Evolutionary conservation across 2,329 filamentous ascomycete genomes (phyloP).

Genomic region (Volutella citrinella): DNA sequence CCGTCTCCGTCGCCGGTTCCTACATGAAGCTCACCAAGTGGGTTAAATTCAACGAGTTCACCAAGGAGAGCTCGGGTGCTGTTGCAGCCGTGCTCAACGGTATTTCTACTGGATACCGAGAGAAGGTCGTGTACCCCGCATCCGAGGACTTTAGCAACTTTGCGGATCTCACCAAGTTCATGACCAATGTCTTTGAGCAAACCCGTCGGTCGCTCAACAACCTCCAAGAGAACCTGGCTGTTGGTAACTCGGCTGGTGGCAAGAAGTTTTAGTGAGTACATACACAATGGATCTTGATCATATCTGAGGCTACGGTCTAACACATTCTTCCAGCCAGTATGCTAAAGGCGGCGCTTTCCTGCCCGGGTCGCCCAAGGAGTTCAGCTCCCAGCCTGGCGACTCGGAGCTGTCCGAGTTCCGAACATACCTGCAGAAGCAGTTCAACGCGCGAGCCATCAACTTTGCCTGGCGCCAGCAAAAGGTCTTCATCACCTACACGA

Average conservation of each 20-base stretch:
- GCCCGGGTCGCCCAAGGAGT: conserved; percentile 1
- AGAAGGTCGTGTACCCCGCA: conserved; percentile 1
- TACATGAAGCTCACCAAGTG: conserved; percentile 3
- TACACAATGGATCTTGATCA: no score
- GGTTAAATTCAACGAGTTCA: conserved; percentile 1
- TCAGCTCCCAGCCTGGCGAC: not conserved
- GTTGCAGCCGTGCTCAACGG: conserved; percentile 1
- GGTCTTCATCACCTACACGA: conserved; percentile 5
- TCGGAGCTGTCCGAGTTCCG: conserved; percentile 1
- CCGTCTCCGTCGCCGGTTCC: conserved; percentile 2
- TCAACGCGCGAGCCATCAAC: conserved; percentile 5
- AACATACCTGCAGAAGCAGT: conserved; percentile 6
- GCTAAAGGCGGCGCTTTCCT: conserved; percentile 1
- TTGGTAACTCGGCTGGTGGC: conserved; percentile 1
- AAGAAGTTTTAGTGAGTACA: not conserved
- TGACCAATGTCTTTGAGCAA: conserved; percentile 5
- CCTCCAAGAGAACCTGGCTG: conserved; percentile 4
- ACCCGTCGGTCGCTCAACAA: conserved; percentile 2
- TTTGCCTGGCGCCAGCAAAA: conserved; percentile 4
- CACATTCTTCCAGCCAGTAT: not conserved
- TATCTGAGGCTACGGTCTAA: not conserved
- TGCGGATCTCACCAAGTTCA: conserved; percentile 1
- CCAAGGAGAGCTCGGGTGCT: conserved; percentile 1
- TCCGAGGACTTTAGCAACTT: not conserved
- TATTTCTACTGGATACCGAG: conserved; percentile 1